Conservation (phyloP, 1,139 yeast genomes). For the Pichia sp. region DNA sequence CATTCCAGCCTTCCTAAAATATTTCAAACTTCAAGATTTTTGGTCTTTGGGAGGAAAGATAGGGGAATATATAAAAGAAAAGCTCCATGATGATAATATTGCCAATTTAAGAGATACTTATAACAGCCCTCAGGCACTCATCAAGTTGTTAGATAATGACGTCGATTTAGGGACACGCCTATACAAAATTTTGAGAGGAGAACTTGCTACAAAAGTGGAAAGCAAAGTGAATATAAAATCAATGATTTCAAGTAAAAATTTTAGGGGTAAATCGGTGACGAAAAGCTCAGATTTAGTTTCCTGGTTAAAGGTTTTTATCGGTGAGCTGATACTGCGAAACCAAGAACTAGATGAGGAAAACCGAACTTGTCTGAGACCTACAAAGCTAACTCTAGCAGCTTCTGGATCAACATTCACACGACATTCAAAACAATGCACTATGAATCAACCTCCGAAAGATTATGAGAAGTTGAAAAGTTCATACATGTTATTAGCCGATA, state of each 20-base stretch:
- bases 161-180: conserved; percentile 40
- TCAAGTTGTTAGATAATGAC: conserved; percentile 35
- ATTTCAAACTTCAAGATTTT: conserved; percentile 63
- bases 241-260: conserved; percentile 84
- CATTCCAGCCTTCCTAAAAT: conserved; percentile 45
- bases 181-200: conserved; percentile 60
- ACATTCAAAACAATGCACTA: conserved; percentile 40
- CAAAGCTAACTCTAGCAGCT: conserved; percentile 40
- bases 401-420: conserved; percentile 20
- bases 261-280: conserved; percentile 51
- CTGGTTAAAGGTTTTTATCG: conserved; percentile 80
- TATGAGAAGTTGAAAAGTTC: conserved; percentile 34
- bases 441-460: conserved; percentile 34
- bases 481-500: conserved; percentile 35
- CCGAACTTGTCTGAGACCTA: conserved; percentile 41
- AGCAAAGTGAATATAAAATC: conserved; percentile 64
- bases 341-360: conserved; percentile 69
- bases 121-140: conserved; percentile 30
- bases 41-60: conserved; percentile 90
- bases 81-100: conserved; percentile 29
- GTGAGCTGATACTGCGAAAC: conserved; percentile 67
- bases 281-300: conserved; percentile 53
- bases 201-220: conserved; percentile 43
- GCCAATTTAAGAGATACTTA: conserved; percentile 45
- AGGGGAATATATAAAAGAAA: conserved; percentile 53